Evolutionary conservation across 495 filamentous ascomycete species (phyloP).

Genomic region (Aspergillus leporis): DNA sequence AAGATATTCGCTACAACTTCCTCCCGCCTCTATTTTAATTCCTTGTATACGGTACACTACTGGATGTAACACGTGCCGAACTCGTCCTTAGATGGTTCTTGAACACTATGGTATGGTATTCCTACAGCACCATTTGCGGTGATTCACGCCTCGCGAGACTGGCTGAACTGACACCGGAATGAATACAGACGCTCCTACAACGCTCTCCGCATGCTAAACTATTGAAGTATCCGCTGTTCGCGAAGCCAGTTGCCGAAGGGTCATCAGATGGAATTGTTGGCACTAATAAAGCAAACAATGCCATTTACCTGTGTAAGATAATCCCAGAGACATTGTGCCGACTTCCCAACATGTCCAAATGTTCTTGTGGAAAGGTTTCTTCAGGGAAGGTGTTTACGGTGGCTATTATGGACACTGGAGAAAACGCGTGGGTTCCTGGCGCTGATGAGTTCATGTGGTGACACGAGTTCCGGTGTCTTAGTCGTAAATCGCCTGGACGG

Average conservation of each 20-base stretch:
- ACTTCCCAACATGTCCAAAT: not conserved
- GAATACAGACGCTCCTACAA: not conserved
- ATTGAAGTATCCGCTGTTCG: slow-evolving; percentile 7
- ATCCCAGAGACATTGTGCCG: not conserved
- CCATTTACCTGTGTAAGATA: not conserved
- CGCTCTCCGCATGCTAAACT: not conserved
- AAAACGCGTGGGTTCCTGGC: slow-evolving; percentile 9
- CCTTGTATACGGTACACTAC: too few relatives aligned
- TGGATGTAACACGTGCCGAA: too few relatives aligned
- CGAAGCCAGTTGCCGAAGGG: slow-evolving; percentile 9
- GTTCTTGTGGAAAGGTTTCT: slow-evolving; percentile 11
- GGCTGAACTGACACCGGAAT: not conserved
- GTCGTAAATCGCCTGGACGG: not conserved
- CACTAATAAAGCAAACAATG: not conserved
- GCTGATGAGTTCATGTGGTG: slow-evolving; percentile 8
- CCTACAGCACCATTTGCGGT: slow-evolving; percentile 6
- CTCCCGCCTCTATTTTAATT: too few relatives aligned
- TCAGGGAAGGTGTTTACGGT: slow-evolving; percentile 9
- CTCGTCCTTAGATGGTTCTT: slow-evolving; percentile 15
- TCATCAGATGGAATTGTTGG: slow-evolving; percentile 10
- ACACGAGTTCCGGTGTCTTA: not conserved
- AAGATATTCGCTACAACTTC: too few relatives aligned
- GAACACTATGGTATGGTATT: slow-evolving; percentile 9
- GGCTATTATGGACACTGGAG: slow-evolving; percentile 7
- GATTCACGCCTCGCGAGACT: not conserved